Percentiles rank a stretch among this genome's conserved stretches.
Conservation (phyloP, 2,329 filamentous ascomycete genomes). For the Chaetoscypha palmicola region DNA sequence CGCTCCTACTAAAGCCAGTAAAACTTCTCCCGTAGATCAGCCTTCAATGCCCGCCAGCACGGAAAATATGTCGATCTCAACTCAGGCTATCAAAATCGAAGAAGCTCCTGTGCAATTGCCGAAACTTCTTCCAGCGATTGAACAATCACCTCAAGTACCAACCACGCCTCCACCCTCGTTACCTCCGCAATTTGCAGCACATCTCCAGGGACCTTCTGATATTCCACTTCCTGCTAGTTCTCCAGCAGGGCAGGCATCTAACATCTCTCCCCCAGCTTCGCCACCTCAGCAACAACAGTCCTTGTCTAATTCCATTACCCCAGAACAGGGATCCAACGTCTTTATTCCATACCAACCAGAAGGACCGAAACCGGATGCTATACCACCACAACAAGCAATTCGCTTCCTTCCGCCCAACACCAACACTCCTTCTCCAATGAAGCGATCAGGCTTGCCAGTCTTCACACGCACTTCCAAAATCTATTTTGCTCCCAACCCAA, state of each 20-base stretch:
- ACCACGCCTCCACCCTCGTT: conserved; percentile 16
- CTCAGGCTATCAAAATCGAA: neutral
- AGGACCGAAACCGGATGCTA: conserved; percentile 38
- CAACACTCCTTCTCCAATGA: conserved; percentile 21
- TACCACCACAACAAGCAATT: conserved; percentile 36
- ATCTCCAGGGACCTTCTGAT: conserved; percentile 17
- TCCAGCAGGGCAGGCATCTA: conserved; percentile 9
- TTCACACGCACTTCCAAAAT: conserved; percentile 29
- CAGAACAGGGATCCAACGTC: conserved; percentile 30
- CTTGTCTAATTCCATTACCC: conserved; percentile 1
- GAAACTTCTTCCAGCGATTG: no score
- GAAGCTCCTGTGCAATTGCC: neutral
- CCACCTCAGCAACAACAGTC: neutral
- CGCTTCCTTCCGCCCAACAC: conserved; percentile 46
- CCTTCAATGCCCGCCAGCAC: neutral
- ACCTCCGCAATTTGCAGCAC: conserved; percentile 10
- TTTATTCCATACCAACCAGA: conserved; percentile 51
- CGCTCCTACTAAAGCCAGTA: conserved; percentile 10
- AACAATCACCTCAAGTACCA: conserved; percentile 4
- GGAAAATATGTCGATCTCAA: no score
- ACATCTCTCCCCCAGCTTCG: conserved; percentile 1
- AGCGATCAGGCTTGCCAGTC: conserved; percentile 26
- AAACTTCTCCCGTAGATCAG: conserved; percentile 4
- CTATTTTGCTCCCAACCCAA: conserved; percentile 23
- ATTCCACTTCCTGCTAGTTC: conserved; percentile 24